Evolutionary conservation across 1,284 basidiomycete species (phyloP).

Genomic region (Trichosporon coremiiforme): DNA sequence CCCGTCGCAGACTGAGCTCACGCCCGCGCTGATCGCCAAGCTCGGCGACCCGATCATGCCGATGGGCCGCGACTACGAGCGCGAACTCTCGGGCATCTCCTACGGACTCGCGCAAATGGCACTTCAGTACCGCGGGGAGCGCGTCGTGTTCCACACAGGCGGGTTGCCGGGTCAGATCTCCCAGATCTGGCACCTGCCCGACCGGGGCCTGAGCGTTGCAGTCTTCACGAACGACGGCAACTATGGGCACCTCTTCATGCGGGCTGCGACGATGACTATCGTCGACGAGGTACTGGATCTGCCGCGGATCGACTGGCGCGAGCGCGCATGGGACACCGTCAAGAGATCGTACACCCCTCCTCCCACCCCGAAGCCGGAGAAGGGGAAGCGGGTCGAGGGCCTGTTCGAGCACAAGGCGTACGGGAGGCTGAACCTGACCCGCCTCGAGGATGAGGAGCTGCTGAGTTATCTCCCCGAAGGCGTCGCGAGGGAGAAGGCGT

Average conservation of each 20-base stretch:
- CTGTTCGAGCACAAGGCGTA: constrained; percentile 26
- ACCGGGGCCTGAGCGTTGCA: constrained; percentile 25
- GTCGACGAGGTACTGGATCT: constrained; percentile 36
- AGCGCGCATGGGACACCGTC: background rate
- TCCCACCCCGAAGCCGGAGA: background rate
- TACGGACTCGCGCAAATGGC: constrained; percentile 35
- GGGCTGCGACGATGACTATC: constrained; percentile 26
- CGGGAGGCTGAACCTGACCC: constrained; percentile 27
- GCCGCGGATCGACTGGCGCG: constrained; percentile 24
- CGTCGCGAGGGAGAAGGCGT: constrained; percentile 11
- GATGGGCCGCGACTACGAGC: background rate
- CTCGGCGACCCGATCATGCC: constrained; percentile 8
- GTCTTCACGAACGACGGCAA: constrained; percentile 35
- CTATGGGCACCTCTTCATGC: background rate
- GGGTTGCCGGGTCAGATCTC: constrained; percentile 31
- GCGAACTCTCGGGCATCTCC: background rate
- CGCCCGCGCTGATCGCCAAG: constrained; percentile 24
- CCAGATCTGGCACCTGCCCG: constrained; percentile 30
- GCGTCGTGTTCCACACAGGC: constrained; percentile 33
- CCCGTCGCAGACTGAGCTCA: background rate
- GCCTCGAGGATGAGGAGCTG: background rate
- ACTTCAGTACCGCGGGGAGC: constrained; percentile 28
- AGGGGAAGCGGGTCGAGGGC: constrained; percentile 11
- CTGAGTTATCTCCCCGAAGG: background rate
- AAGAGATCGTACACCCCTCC: background rate